These are phyloP conservation scores for Calonectria naviculata DNA, from an alignment of 2,329 filamentous ascomycete species.

Conservation along the genomic window DNA sequence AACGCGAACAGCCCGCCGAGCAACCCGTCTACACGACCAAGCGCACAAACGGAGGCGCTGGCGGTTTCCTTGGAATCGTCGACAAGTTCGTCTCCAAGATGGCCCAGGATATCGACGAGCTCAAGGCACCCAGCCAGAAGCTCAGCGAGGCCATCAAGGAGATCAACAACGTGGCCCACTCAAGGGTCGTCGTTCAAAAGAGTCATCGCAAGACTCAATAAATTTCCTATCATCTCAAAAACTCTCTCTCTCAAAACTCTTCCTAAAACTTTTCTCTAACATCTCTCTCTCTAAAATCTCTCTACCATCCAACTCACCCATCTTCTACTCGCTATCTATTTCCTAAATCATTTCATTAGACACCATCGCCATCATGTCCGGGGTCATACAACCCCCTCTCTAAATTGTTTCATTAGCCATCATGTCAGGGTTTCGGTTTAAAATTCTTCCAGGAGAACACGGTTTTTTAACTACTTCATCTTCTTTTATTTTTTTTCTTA, in stretches of 20 bases:
- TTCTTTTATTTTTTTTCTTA: background rate
- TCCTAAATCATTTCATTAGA: background rate
- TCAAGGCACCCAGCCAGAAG: background rate
- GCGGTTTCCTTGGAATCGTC: background rate
- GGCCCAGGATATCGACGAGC: background rate
- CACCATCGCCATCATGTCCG: background rate
- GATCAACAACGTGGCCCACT: background rate
- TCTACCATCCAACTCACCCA: too few relatives aligned
- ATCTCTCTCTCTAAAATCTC: background rate
- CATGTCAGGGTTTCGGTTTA: background rate
- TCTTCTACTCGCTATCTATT: too few relatives aligned
- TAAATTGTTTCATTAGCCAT: background rate
- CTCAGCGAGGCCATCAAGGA: background rate
- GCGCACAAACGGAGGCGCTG: background rate
- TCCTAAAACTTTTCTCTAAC: background rate
- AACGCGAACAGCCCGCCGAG: background rate
- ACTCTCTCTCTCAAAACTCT: background rate
- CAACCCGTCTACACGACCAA: background rate
- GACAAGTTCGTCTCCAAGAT: background rate
- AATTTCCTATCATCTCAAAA: background rate
- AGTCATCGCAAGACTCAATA: conserved; percentile 2
- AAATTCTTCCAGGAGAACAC: background rate
- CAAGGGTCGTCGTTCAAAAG: background rate
- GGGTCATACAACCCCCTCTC: background rate
- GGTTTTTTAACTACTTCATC: background rate